Base-by-base conservation (phyloP, 2,329 filamentous ascomycete species). In the Sporothrix variecibatus region DNA sequence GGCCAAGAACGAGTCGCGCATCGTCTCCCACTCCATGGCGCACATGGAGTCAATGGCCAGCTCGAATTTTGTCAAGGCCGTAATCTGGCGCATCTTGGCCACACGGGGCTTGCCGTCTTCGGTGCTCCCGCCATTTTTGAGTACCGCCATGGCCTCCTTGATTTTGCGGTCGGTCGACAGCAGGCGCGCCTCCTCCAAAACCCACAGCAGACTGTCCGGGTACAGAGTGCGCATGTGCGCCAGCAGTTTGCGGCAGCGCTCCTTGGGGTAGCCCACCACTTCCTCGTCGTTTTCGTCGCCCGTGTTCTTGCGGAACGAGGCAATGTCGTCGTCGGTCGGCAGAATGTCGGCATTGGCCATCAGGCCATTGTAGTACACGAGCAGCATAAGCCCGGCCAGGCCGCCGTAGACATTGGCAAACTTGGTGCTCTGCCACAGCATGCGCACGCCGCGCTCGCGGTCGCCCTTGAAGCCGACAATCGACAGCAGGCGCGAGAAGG, bases 391-490 rank as follows among this genome's bases (percentile, higher is more conserved):
- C 0, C 92, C 94, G 0, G 95, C 91, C 80, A 98, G 92, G 7
- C 93, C 95, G n/a, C 95, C 95, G 79, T 98, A 97, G 79, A 98
- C 89, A 81, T 97, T 97, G 76, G 91, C 84, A 81, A 95, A 96
- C 69, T 91, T 90, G 28, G 94, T 94, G 15, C 94, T 93, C 80
- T 93, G 91, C 96, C 96, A 99, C 4, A 99, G 89, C 89, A 98
- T 92, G 53, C 88, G 86, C 43, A 98, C 87, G 11, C 95, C 96
- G 53, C 92, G 88, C 76, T 94, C 90, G 60, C 95, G 91, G 80
- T 98, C 95, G 43, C 96, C 96, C 75, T 90, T 91, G 83, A 98
- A 98, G 0, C 96, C 96, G 40, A 98, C 92, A 58, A 98, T 92
- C 75, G 92, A 93, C 3, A 98, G 86, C 0, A 99, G 88, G 73